Evolutionary conservation across 2,329 filamentous ascomycete genomes (phyloP), one percentile per base, ranked within the genome.

Genomic region (Ciborinia camelliae): DNA sequence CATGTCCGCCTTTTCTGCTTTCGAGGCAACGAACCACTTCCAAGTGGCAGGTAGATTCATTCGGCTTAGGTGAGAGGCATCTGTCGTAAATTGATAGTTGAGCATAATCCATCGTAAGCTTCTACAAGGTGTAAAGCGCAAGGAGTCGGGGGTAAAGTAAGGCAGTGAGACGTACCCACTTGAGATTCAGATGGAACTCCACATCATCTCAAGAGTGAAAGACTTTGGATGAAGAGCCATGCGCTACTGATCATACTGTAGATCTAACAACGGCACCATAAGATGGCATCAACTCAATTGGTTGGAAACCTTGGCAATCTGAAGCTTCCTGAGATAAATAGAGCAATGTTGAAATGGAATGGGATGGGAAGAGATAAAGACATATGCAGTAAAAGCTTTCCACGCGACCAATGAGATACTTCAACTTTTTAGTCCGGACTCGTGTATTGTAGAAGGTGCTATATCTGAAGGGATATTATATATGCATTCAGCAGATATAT

Each of bases 201-300:
- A 63, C 54, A 30, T 58, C 55, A 32, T 63, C 43, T 43, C 23
- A 50, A 50, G 15, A 58, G n/a, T 48, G 26, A 39, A 57, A 30
- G 43, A 63, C 62, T 59, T 63, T 51, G 32, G 53, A 63, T 63
- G 53, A 59, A 59, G 54, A 14, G 18, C 28, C 53, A 59, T 35
- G 45, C 45, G 41, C 26, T 32, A 47, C 41, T 10, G 45, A 63
- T 59, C 45, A 59, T 41, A 59, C 35, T 63, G 43, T 63, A 63
- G 62, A 63, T 63, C 62, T 41, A 50, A 63, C 32, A 59, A 59
- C 23, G 50, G 45, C 37, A 43, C 51, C 28, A 20, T 59, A 43
- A 9, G 18, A 58, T 35, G 52, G 37, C 26, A 50, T 51, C 32
- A 51, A 60, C 32, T n/a, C 30, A 41, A 63, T 30, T 58, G 14